Evolutionary conservation across 306 rosid genomes (phyloP).

Genomic region (Prunus padus): DNA sequence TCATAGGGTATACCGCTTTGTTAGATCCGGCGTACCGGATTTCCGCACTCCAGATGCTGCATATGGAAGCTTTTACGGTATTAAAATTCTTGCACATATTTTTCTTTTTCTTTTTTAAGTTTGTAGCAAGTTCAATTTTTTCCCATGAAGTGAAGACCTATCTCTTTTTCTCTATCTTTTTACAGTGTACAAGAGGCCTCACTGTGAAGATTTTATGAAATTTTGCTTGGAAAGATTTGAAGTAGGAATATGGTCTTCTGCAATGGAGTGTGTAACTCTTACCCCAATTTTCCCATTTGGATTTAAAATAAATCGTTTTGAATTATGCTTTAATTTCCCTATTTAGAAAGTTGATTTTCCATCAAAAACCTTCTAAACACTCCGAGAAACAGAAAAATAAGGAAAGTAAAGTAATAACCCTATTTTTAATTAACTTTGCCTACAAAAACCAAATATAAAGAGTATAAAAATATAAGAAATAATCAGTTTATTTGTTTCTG

Average conservation of each 20-base stretch:
- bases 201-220: constrained; percentile 33
- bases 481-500: background rate
- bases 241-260: constrained; percentile 49
- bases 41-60: constrained; percentile 16
- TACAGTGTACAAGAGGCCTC: constrained; percentile 39
- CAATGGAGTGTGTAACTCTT: constrained; percentile 26
- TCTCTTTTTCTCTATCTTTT: background rate
- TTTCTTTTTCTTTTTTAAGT: no score
- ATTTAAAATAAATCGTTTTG: background rate
- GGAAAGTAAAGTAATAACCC: no score
- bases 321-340: background rate
- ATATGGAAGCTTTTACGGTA: constrained; percentile 26
- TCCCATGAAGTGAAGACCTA: no score
- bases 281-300: background rate
- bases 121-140: no score
- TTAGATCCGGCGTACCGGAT: background rate
- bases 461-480: no score
- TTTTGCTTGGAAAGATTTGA: constrained; percentile 44
- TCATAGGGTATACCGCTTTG: constrained; percentile 19
- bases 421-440: no score
- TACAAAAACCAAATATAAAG: no score
- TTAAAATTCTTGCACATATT: background rate
- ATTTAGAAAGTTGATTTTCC: no score
- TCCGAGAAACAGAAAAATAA: no score
- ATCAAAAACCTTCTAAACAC: no score